Conservation (phyloP, 2,329 filamentous ascomycete genomes). For the Fusarium miscanthi region DNA sequence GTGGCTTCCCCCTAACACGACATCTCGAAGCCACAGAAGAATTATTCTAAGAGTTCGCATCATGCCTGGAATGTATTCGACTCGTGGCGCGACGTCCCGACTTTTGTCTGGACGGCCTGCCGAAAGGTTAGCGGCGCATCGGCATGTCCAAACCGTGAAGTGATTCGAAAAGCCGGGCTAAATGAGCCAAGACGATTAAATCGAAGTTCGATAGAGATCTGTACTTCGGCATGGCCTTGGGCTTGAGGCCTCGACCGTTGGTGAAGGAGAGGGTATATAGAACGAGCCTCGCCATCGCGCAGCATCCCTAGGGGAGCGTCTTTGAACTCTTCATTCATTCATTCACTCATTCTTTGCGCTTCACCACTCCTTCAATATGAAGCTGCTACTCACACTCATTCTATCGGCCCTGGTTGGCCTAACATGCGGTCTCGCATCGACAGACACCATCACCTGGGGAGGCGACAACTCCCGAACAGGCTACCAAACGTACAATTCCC, state of each 20-base stretch:
- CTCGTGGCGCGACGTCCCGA: conserved; percentile 9
- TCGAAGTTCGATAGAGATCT: background rate
- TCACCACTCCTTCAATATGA: conserved; percentile 34
- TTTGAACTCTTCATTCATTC: conserved; percentile 1
- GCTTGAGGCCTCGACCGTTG: background rate
- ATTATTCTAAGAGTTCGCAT: conserved; percentile 5
- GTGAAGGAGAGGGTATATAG: conserved; percentile 18
- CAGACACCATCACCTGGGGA: conserved; percentile 70
- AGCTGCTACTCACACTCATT: conserved; percentile 43
- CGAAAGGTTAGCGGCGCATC: conserved; percentile 29
- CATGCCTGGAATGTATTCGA: conserved; percentile 17
- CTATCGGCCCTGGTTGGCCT: conserved; percentile 50
- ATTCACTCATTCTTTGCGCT: conserved; percentile 7
- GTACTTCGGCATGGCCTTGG: background rate
- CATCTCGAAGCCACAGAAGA: background rate
- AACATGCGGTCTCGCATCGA: conserved; percentile 53
- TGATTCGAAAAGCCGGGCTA: background rate
- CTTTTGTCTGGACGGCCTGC: background rate
- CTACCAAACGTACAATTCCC: conserved; percentile 59
- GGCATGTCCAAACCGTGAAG: conserved; percentile 1
- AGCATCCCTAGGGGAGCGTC: background rate
- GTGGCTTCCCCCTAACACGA: background rate
- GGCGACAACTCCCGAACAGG: conserved; percentile 65
- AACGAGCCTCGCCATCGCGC: background rate
- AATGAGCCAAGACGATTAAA: background rate